phyloP scores from a whole-genome alignment of 345 rosid species.

The Eutrema yunnanense region DNA sequence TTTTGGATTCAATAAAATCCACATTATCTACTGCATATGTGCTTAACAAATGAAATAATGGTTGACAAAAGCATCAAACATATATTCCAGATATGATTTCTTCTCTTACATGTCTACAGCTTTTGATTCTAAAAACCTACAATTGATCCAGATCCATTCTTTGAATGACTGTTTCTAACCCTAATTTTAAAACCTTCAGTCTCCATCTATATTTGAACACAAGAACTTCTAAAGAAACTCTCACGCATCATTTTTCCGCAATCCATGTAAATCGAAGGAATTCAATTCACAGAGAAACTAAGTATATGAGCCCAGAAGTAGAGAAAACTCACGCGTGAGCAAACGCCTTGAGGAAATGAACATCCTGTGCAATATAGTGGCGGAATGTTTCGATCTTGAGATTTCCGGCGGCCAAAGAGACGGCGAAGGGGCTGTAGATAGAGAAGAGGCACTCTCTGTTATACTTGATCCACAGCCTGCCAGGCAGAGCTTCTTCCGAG shows the following conservation, averaged over 20 bases:
- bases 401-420: constrained; percentile 72
- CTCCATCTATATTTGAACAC: background rate
- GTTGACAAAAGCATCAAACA: background rate
- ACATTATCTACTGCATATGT: background rate
- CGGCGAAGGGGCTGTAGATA: constrained; percentile 65
- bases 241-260: background rate
- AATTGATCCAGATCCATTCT: constrained; percentile 9
- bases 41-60: background rate
- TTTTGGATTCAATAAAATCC: background rate
- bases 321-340: constrained; percentile 70
- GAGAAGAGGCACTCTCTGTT: constrained; percentile 58
- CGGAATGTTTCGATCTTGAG: constrained; percentile 69
- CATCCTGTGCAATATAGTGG: constrained; percentile 77
- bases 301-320: background rate
- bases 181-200: background rate
- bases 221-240: background rate
- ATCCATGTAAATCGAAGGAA: background rate
- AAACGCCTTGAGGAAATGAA: constrained; percentile 80
- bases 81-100: background rate
- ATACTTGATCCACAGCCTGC: constrained; percentile 69
- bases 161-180: background rate
- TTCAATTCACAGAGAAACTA: background rate
- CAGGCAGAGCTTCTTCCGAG: constrained; percentile 53
- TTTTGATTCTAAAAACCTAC: background rate
- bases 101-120: background rate